Percentiles rank a stretch among this genome's conserved stretches.
These are phyloP conservation scores for Colletotrichum tabaci DNA, from an alignment of 2,329 filamentous ascomycete species.

Conservation along the genomic window DNA sequence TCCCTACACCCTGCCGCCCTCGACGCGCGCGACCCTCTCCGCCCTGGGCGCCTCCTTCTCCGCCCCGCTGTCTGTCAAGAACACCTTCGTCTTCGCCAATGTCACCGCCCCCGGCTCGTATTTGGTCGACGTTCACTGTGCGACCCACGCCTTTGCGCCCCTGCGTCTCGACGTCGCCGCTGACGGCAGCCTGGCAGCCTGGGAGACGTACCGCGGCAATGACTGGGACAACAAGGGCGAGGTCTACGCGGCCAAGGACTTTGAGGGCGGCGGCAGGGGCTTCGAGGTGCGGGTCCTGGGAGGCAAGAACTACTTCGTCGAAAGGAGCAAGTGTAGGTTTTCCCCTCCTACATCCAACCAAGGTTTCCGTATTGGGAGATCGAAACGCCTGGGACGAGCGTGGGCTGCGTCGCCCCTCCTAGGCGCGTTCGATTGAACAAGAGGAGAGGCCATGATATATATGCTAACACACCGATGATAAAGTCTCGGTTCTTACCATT, in stretches of 20 bases:
- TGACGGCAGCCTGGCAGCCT: slow-evolving; percentile 70
- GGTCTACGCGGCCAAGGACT: slow-evolving; percentile 53
- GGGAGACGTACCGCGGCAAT: slow-evolving; percentile 91
- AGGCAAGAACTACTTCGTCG: slow-evolving; percentile 82
- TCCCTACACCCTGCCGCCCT: slow-evolving; percentile 71
- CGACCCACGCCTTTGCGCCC: slow-evolving; percentile 82
- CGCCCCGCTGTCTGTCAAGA: slow-evolving; percentile 76
- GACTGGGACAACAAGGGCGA: slow-evolving; percentile 92
- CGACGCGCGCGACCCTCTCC: slow-evolving; percentile 75
- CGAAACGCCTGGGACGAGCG: too few relatives aligned
- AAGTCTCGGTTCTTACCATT: slow-evolving; percentile 85
- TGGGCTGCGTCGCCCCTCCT: background rate
- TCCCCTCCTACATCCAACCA: background rate
- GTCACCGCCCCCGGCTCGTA: slow-evolving; percentile 79
- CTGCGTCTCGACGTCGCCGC: slow-evolving; percentile 81
- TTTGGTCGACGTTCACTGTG: slow-evolving; percentile 84
- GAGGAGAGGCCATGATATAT: too few relatives aligned
- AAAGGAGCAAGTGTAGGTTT: slow-evolving; percentile 81
- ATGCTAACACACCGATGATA: slow-evolving; percentile 13
- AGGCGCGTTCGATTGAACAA: too few relatives aligned
- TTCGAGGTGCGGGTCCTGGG: slow-evolving; percentile 76
- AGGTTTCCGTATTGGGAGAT: too few relatives aligned
- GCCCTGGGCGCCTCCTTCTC: slow-evolving; percentile 57
- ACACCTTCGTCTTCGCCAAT: slow-evolving; percentile 83
- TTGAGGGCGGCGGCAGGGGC: slow-evolving; percentile 48